Percentiles rank a stretch among this genome's conserved stretches.
Conservation (phyloP, 352 stramenopile genomes). For the Globisporangium uncinulatum region DNA sequence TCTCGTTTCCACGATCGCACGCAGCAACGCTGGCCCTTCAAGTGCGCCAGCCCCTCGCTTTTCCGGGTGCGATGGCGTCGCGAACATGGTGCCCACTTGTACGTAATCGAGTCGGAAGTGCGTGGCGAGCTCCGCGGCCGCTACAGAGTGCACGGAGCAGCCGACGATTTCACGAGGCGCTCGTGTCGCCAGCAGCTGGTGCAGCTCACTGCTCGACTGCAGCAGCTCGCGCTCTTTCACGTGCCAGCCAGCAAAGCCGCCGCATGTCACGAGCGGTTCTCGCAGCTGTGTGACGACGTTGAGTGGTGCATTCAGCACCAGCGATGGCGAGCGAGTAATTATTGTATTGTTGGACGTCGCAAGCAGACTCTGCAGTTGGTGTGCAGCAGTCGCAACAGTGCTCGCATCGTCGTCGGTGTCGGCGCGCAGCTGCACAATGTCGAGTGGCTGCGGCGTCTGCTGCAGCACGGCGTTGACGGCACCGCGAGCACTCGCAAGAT, state of each 20-base stretch:
- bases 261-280: background rate
- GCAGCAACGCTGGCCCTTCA: slow-evolving; percentile 33
- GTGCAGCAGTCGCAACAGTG: background rate
- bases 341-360: background rate
- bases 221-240: slow-evolving; percentile 22
- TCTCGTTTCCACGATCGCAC: slow-evolving; percentile 11
- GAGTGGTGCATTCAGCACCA: slow-evolving; percentile 16
- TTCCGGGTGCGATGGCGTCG: slow-evolving; percentile 39
- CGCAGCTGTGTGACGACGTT: background rate
- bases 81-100: slow-evolving; percentile 58
- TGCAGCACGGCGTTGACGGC: slow-evolving; percentile 1
- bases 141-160: slow-evolving; percentile 37
- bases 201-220: background rate
- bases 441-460: slow-evolving; percentile 8
- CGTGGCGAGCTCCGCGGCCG: slow-evolving; percentile 17
- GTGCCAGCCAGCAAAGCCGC: slow-evolving; percentile 15
- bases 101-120: slow-evolving; percentile 30
- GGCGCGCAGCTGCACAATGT: slow-evolving; percentile 25
- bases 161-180: slow-evolving; percentile 12
- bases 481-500: slow-evolving; percentile 5
- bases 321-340: background rate
- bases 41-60: slow-evolving; percentile 18
- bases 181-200: background rate
- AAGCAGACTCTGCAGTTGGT: background rate
- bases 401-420: background rate